Evolutionary conservation across 345 rosid species (phyloP).

Genomic region (sweet orange (Citrus sinensis)): DVS_A1.0 CM039164.1:621501-622000

Average conservation of each 20-base stretch:
- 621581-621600: slow-evolving; percentile 56
- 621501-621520: slow-evolving; percentile 32
- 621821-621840: neutral
- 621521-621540: slow-evolving; percentile 25
- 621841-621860: neutral
- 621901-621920: neutral
- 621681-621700: neutral
- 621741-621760: neutral
- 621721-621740: neutral
- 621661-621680: neutral
- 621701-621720: neutral
- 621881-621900: neutral
- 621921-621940: neutral
- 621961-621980: neutral
- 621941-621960: neutral
- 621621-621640: slow-evolving; percentile 49
- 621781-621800: neutral
- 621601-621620: slow-evolving; percentile 34
- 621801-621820: neutral
- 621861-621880: neutral
- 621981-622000: too few species aligned
- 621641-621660: slow-evolving; percentile 59
- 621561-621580: slow-evolving; percentile 48
- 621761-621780: neutral
- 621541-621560: slow-evolving; percentile 27